Evolutionary conservation across 2,329 filamentous ascomycete species (phyloP).

Genomic region (Aspergillus pseudotamarii): DNA sequence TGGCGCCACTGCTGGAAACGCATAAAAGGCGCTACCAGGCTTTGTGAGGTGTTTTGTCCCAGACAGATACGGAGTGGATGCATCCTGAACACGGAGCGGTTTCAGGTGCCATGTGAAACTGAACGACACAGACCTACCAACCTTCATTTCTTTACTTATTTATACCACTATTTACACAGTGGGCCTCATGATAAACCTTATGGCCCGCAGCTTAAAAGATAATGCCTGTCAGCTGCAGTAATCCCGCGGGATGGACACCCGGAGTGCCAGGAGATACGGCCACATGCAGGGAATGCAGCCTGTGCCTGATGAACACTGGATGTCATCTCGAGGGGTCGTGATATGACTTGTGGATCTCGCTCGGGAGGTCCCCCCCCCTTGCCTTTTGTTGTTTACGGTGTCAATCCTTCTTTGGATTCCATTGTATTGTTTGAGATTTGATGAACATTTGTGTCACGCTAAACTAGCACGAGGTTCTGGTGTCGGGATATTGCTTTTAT

Average conservation of each 20-base stretch:
- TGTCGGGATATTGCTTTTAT: conserved; percentile 19
- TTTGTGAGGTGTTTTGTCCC: background rate
- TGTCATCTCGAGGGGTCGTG: conserved; percentile 15
- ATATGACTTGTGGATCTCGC: conserved; percentile 15
- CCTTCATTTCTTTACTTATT: conserved; percentile 12
- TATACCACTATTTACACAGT: conserved; percentile 11
- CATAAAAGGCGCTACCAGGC: conserved; percentile 26
- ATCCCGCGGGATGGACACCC: conserved; percentile 7
- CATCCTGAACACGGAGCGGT: background rate
- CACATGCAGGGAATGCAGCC: conserved; percentile 41
- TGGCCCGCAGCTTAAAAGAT: conserved; percentile 17
- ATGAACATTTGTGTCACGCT: conserved; percentile 27
- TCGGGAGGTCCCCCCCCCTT: conserved; percentile 7
- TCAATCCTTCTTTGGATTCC: conserved; percentile 11
- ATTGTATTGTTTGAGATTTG: conserved; percentile 23
- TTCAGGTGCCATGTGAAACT: conserved; percentile 3
- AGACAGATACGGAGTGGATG: background rate
- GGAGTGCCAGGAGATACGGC: conserved; percentile 26
- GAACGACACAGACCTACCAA: background rate
- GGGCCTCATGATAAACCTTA: conserved; percentile 11
- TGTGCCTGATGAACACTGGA: conserved; percentile 22
- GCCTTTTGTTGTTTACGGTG: conserved; percentile 14
- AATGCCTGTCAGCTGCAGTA: conserved; percentile 19
- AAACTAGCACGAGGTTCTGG: conserved; percentile 25
- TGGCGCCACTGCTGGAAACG: conserved; percentile 36